Evolutionary conservation across 2,329 filamentous ascomycete genomes (phyloP).

Genomic region (Sphaceloma murrayae): DNA sequence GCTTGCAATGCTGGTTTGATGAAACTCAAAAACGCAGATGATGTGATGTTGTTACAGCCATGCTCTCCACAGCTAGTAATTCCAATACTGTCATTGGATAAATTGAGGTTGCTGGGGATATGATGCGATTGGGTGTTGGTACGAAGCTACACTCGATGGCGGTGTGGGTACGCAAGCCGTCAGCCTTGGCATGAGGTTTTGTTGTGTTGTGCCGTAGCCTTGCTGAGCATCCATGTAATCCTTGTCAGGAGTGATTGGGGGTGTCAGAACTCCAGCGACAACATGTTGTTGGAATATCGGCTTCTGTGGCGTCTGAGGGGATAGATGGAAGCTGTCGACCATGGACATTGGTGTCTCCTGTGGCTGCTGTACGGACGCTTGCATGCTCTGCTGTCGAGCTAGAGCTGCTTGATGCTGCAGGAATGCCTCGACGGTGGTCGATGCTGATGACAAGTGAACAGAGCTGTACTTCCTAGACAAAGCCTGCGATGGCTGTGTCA

Average conservation of each 20-base stretch:
- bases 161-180: conserved; percentile 26
- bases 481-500: conserved; percentile 58
- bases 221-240: conserved; percentile 26
- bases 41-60: conserved; percentile 12
- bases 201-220: conserved; percentile 22
- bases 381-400: conserved; percentile 23
- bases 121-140: conserved; percentile 18
- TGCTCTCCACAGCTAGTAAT: neutral
- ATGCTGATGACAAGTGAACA: conserved; percentile 54
- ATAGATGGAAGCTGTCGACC: conserved; percentile 50
- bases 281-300: conserved; percentile 57
- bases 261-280: conserved; percentile 60
- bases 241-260: conserved; percentile 71
- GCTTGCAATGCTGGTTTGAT: conserved; percentile 22
- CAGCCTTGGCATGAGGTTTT: conserved; percentile 23
- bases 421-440: conserved; percentile 56
- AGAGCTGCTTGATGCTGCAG: conserved; percentile 48
- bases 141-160: conserved; percentile 25
- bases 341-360: conserved; percentile 33
- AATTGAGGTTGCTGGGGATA: conserved; percentile 18
- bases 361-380: conserved; percentile 18
- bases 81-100: conserved; percentile 16
- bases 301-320: conserved; percentile 74
- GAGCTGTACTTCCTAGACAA: conserved; percentile 60
- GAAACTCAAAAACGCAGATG: conserved; percentile 14